phyloP scores from a whole-genome alignment of 192 early-diverging fungal genomes.

The Umbelopsis ramanniana region DNA sequence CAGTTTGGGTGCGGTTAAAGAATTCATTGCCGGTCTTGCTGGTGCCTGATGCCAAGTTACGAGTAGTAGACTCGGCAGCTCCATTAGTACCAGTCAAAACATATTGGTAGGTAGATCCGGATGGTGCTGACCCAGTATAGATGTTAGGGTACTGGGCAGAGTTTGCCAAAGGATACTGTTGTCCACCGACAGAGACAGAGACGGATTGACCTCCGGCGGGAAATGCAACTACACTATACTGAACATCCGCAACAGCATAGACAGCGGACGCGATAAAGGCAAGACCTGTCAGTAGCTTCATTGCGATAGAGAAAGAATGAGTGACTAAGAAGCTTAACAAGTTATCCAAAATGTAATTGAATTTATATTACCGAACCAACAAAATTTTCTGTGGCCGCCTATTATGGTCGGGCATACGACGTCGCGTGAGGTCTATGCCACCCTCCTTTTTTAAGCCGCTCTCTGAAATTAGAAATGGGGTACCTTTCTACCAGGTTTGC shows the following conservation, averaged over 20 bases:
- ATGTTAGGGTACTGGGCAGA: conserved; percentile 29
- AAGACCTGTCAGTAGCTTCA: conserved; percentile 27
- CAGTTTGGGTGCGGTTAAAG: conserved; percentile 49
- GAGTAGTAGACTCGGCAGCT: conserved; percentile 28
- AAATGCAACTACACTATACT: conserved; percentile 42
- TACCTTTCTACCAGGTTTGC: not conserved
- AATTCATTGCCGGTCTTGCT: conserved; percentile 51
- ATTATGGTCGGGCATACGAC: conserved; percentile 14
- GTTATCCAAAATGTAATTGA: not conserved
- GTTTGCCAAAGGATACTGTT: conserved; percentile 25
- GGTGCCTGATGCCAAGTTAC: conserved; percentile 30
- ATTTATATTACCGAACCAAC: not conserved
- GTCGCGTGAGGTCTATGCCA: conserved; percentile 9
- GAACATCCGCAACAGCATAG: conserved; percentile 31
- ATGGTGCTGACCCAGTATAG: conserved; percentile 33
- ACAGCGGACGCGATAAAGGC: conserved; percentile 24
- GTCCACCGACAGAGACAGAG: conserved; percentile 37
- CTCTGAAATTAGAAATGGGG: not conserved
- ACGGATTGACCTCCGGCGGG: conserved; percentile 29
- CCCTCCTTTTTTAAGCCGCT: not conserved
- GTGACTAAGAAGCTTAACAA: not conserved
- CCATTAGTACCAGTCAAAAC: conserved; percentile 28
- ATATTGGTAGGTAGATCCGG: conserved; percentile 36
- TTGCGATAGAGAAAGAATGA: conserved; percentile 7
- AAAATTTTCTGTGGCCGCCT: not conserved